Percentiles rank a stretch among this genome's conserved stretches.
These are phyloP conservation scores for Talaromyces borbonicus DNA, from an alignment of 495 filamentous ascomycete species.

Conservation along the genomic window DNA sequence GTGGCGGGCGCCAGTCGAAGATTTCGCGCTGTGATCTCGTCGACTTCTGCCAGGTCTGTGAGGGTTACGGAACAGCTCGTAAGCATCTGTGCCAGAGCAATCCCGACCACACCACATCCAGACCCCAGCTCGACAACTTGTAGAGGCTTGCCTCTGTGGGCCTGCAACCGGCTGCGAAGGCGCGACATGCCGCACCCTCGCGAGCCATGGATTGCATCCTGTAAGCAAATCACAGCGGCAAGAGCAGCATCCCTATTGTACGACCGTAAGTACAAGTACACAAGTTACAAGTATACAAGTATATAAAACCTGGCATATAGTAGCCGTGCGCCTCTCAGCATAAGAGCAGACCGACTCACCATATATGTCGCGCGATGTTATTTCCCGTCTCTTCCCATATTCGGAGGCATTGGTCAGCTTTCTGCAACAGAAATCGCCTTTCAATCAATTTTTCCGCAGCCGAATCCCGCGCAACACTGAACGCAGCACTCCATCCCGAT, in stretches of 20 bases:
- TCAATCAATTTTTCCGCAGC: conserved; percentile 42
- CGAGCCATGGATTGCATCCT: conserved; percentile 14
- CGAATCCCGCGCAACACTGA: conserved; percentile 26
- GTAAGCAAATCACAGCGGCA: conserved; percentile 38
- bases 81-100: conserved; percentile 55
- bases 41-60: conserved; percentile 75
- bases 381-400: conserved; percentile 91
- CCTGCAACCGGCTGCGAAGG: conserved; percentile 20
- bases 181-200: conserved; percentile 12
- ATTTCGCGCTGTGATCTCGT: conserved; percentile 51
- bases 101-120: conserved; percentile 78
- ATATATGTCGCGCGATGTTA: conserved; percentile 90
- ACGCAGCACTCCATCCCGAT: conserved; percentile 44
- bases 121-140: conserved; percentile 70
- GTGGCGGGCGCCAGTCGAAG: conserved; percentile 34
- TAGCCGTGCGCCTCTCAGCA: too few relatives aligned
- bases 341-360: conserved; percentile 52
- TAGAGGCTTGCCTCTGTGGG: conserved; percentile 21
- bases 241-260: conserved; percentile 64
- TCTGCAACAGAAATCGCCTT: conserved; percentile 35
- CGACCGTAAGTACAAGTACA: neutral
- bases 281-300: neutral
- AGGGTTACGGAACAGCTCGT: conserved; percentile 50
- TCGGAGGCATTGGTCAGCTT: conserved; percentile 17
- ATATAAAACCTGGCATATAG: too few relatives aligned